A percentile compares a stretch with the other conserved stretches of the same genome.
Conservation (phyloP, 2,329 filamentous ascomycete species). For the Hysterium pulicare region DNA sequence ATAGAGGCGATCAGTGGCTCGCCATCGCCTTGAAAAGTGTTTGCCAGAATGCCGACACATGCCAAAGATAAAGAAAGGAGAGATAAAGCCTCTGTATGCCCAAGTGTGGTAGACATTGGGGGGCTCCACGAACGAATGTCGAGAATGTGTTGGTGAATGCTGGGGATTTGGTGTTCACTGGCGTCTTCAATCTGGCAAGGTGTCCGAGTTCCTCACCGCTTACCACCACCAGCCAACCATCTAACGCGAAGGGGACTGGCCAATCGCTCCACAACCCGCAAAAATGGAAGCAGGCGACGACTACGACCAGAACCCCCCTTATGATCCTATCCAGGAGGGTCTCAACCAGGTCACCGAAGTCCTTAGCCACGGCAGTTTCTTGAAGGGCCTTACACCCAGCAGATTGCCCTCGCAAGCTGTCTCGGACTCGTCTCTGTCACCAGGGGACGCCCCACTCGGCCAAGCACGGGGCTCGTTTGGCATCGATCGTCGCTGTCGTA, state of each 20-base stretch:
- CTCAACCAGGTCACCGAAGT: slow-evolving; percentile 31
- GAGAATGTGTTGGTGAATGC: slow-evolving; percentile 5
- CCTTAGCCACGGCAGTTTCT: slow-evolving; percentile 32
- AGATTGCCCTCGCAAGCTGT: slow-evolving; percentile 37
- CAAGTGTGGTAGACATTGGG: slow-evolving; percentile 41
- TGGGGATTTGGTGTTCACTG: background rate
- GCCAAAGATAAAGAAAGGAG: slow-evolving; percentile 63
- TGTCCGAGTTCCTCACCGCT: background rate
- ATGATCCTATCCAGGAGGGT: slow-evolving; percentile 30
- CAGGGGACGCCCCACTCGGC: slow-evolving; percentile 26
- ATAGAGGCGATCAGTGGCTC: slow-evolving; percentile 86
- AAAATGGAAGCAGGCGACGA: background rate
- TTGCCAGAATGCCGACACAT: slow-evolving; percentile 70
- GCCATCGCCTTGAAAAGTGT: slow-evolving; percentile 80
- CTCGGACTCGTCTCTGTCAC: slow-evolving; percentile 32
- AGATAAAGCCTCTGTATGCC: slow-evolving; percentile 53
- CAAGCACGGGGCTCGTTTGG: slow-evolving; percentile 28
- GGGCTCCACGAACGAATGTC: too few relatives aligned
- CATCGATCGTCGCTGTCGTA: slow-evolving; percentile 24
- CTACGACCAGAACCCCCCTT: background rate
- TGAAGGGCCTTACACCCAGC: slow-evolving; percentile 33
- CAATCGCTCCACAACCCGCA: background rate
- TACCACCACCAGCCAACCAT: background rate
- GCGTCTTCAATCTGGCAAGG: background rate
- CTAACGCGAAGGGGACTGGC: slow-evolving; percentile 1